phyloP scores from a whole-genome alignment of 177 flowering plant species.

The Vitis hybrid region DNA sequence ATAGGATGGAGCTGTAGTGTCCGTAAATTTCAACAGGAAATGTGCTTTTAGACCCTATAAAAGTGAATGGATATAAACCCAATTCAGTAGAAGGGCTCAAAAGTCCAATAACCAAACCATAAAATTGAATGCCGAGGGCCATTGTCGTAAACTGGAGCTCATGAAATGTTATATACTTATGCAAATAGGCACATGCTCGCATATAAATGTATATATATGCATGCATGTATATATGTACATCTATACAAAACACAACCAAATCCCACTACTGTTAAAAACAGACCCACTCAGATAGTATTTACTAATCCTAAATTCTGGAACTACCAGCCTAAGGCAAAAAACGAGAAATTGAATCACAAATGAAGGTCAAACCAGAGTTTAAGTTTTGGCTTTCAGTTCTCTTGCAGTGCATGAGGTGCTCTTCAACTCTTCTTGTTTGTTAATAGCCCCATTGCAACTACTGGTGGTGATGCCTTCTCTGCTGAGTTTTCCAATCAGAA shows the following conservation, averaged over 20 bases:
- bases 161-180: neutral
- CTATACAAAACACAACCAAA: neutral
- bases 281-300: neutral
- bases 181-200: neutral
- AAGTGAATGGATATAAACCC: neutral
- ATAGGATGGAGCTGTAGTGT: no score
- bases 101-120: neutral
- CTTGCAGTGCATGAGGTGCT: neutral
- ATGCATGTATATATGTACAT: neutral
- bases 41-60: neutral
- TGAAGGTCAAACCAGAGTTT: no score
- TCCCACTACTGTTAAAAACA: neutral
- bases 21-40: neutral
- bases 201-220: neutral
- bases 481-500: neutral
- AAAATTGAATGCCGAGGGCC: neutral
- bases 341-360: neutral
- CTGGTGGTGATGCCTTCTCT: neutral
- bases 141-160: neutral
- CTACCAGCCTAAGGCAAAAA: neutral
- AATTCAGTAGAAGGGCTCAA: neutral
- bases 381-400: slow-evolving; percentile 1
- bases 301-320: neutral
- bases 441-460: slow-evolving; percentile 7
- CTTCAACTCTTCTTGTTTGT: slow-evolving; percentile 9